Evolutionary conservation across 768 basidiomycete species (phyloP).

Genomic region (Russula sp.): DNA sequence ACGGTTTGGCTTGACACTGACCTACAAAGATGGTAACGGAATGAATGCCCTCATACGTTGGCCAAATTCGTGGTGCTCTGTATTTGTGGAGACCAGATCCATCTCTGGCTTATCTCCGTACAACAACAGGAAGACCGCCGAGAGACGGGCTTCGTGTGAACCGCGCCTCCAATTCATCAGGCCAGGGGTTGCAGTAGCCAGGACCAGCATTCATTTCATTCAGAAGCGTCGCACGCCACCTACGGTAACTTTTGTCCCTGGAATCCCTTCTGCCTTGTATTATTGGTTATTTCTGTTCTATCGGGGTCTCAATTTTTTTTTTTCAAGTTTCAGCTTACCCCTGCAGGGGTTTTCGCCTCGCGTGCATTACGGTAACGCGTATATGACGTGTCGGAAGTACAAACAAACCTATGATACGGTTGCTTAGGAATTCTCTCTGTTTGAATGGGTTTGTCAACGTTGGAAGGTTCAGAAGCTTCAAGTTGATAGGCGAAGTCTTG

Average conservation of each 20-base stretch:
- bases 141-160: background rate
- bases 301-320: background rate
- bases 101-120: slow-evolving; percentile 26
- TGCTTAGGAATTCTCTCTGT: no score
- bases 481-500: background rate
- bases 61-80: background rate
- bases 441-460: background rate
- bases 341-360: background rate
- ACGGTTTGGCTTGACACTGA: no score
- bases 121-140: slow-evolving; percentile 5
- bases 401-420: background rate
- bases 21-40: no score
- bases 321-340: no score
- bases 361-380: background rate
- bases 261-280: background rate
- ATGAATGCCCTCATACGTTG: background rate
- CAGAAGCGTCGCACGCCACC: slow-evolving; percentile 4
- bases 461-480: background rate
- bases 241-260: background rate
- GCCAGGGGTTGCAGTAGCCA: no score
- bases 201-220: background rate
- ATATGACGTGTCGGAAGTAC: background rate
- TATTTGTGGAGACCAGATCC: background rate
- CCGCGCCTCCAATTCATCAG: slow-evolving; percentile 1
- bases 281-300: background rate